Evolutionary conservation across 139 green algal genomes (phyloP).

Genomic region (Coelastrella sp.): DNA sequence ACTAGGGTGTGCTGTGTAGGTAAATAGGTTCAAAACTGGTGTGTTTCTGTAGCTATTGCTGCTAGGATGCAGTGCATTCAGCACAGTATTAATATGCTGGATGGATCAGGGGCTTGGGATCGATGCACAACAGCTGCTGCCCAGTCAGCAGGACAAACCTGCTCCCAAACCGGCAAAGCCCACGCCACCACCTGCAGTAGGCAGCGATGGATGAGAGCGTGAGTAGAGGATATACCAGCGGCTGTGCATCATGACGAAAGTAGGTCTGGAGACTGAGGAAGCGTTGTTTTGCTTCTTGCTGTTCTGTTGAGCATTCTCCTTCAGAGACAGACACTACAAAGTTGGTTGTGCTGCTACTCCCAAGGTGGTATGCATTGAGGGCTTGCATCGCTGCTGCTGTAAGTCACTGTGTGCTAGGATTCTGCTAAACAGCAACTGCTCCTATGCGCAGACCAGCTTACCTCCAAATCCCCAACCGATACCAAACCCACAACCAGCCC

Average conservation of each 20-base stretch:
- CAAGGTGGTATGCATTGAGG: too few species aligned
- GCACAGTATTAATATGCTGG: too few species aligned
- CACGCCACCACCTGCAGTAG: constrained; percentile 47
- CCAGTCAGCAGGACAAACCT: constrained; percentile 40
- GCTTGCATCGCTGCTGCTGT: too few species aligned
- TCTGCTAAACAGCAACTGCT: too few species aligned
- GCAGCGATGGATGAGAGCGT: not conserved
- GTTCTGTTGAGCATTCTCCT: too few species aligned
- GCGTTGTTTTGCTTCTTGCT: too few species aligned
- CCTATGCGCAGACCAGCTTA: not conserved
- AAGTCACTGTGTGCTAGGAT: too few species aligned
- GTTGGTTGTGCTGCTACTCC: too few species aligned
- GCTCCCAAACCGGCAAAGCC: constrained; percentile 58
- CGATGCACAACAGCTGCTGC: not conserved
- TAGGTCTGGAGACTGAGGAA: too few species aligned
- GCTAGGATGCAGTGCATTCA: not conserved
- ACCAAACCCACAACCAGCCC: constrained; percentile 71
- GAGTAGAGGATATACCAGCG: not conserved
- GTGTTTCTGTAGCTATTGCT: constrained; percentile 2
- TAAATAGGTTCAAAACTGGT: not conserved
- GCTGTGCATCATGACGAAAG: too few species aligned
- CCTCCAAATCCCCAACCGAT: constrained; percentile 73
- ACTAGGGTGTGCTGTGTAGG: too few species aligned
- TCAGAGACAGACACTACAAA: too few species aligned
- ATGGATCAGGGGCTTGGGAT: not conserved